phyloP scores from a whole-genome alignment of 176 grass and related monocot genomes.

The Eleusine coracana region DNA sequence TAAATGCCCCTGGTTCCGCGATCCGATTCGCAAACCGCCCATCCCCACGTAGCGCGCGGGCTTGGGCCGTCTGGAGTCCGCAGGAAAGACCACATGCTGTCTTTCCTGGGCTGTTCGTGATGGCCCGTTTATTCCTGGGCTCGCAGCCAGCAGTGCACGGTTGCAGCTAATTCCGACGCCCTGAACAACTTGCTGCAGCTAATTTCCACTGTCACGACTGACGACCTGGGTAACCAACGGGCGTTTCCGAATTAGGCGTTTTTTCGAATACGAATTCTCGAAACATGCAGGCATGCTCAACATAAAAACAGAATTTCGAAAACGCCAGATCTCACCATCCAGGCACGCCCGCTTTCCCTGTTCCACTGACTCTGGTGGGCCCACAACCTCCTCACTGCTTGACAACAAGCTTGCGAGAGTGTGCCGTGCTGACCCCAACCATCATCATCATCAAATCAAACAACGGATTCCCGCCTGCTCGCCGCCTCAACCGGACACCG shows the following conservation, averaged over 20 bases:
- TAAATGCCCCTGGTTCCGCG: too few species aligned
- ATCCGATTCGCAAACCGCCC: too few species aligned
- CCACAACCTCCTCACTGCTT: background rate
- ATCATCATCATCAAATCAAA: constrained; percentile 3
- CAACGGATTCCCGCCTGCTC: constrained; percentile 39
- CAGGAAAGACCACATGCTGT: too few species aligned
- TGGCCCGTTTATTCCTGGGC: too few species aligned
- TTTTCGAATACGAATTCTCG: background rate
- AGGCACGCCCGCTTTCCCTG: background rate
- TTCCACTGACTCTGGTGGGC: constrained; percentile 7
- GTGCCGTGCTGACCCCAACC: background rate
- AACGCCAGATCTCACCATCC: background rate
- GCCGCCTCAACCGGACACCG: constrained; percentile 12
- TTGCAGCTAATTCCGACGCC: too few species aligned
- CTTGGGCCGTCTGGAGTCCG: too few species aligned
- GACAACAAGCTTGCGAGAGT: background rate
- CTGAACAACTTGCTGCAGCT: too few species aligned
- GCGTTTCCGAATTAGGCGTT: background rate
- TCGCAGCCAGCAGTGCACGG: too few species aligned
- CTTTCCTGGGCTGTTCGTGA: too few species aligned
- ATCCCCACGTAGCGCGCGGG: too few species aligned
- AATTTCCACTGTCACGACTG: too few species aligned
- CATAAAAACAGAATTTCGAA: background rate
- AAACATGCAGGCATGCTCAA: background rate
- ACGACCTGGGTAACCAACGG: background rate